Evolutionary conservation across 768 basidiomycete genomes (phyloP), one percentile per base, ranked within the genome.

Genomic region (Brasilioporus rufonigricans): DNA sequence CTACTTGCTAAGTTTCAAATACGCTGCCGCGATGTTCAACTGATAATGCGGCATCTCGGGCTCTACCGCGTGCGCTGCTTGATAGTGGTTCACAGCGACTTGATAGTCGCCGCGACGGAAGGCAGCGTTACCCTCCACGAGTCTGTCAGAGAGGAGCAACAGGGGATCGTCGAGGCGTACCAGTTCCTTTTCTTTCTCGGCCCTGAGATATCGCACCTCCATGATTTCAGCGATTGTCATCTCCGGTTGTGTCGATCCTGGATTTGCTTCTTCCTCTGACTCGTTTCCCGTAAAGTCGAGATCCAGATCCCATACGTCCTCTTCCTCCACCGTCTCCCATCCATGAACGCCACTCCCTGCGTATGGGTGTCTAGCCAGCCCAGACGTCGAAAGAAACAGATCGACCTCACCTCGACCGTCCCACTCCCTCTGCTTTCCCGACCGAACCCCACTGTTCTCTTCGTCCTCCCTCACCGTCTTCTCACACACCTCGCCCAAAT

Each of bases 401-500:
- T 16, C 23, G 12, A 41, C 52, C 65, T 55, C 57, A 60, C 87
- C 87, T 58, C 87, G 74, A 6, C 86, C 87, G 58, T 89, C 87
- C 87, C 88, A 89, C 62, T 89, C 87, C 44, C 84, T 72, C 62
- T 85, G 82, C 63, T 89, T 89, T 7, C 87, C 87, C 0, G 78
- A 70, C 35, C 84, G 65, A 0, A 80, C 76, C 1, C 82, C 77
- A 38, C 74, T 79, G 53, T 82, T 83, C 60, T 82, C 81, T 61
- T 87, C 87, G 27, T 86, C 86, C 64, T 86, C 82, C 45, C 85
- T 68, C 31, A 88, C 87, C 9, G 85, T 86, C 53, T 77, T 77
- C 72, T 89, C 87, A 58, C 88, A 89, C 16, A 89, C 87, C 65
- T 89, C 87, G 1, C 86, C 84, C 13, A 89, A 73, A 63, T 89